These are phyloP conservation scores for Meyerozyma carpophila DNA, from an alignment of 1,139 yeast species.

Conservation along the genomic window DNA sequence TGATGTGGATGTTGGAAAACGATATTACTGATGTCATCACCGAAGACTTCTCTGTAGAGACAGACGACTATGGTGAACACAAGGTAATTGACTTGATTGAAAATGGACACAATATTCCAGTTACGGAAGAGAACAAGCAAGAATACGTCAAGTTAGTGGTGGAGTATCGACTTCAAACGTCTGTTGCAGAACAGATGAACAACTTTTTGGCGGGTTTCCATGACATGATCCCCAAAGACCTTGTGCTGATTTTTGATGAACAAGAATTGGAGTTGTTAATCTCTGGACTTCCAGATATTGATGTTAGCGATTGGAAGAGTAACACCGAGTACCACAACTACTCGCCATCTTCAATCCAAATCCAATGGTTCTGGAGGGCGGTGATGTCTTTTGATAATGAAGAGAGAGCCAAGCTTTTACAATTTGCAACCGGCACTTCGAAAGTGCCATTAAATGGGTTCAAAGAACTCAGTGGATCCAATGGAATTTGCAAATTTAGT, in stretches of 20 bases:
- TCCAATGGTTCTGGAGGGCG: slow-evolving; percentile 98
- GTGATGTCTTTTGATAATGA: slow-evolving; percentile 91
- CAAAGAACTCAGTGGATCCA: slow-evolving; percentile 82
- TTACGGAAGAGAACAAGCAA: slow-evolving; percentile 85
- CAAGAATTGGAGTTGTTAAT: slow-evolving; percentile 90
- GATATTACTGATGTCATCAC: slow-evolving; percentile 94
- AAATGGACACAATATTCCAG: slow-evolving; percentile 77
- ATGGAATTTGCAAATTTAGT: slow-evolving; percentile 81
- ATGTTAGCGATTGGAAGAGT: slow-evolving; percentile 91
- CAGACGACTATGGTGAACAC: slow-evolving; percentile 92
- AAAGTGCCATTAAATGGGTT: slow-evolving; percentile 96
- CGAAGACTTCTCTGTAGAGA: slow-evolving; percentile 92
- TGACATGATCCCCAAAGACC: slow-evolving; percentile 83
- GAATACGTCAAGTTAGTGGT: slow-evolving; percentile 85
- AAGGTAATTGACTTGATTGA: slow-evolving; percentile 75
- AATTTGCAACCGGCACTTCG: slow-evolving; percentile 96
- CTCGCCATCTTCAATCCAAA: slow-evolving; percentile 77
- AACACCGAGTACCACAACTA: slow-evolving; percentile 82
- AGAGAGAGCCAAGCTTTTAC: slow-evolving; percentile 88
- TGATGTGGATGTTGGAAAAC: slow-evolving; percentile 95
- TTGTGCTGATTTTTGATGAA: slow-evolving; percentile 86
- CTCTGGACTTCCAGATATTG: slow-evolving; percentile 94
- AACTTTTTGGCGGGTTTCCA: slow-evolving; percentile 85
- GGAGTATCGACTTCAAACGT: slow-evolving; percentile 76
- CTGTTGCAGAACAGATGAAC: slow-evolving; percentile 85